phyloP scores from a whole-genome alignment of 169 alveolate genomes.

The Plasmodium relictum region DNA sequence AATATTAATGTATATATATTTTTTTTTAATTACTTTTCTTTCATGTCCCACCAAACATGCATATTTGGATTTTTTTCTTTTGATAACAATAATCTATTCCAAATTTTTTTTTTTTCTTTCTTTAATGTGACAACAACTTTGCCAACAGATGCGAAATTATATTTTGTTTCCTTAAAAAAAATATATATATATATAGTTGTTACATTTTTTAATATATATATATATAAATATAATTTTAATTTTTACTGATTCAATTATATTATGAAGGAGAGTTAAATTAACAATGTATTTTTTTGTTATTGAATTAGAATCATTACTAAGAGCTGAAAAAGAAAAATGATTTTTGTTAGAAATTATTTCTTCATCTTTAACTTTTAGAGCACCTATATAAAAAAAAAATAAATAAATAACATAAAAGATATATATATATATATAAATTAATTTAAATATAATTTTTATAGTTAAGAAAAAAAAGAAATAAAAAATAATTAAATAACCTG shows the following conservation, averaged over 20 bases:
- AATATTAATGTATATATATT: neutral
- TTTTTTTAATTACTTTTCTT: slow-evolving; percentile 88
- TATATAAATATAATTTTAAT: slow-evolving; percentile 9
- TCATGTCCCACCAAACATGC: slow-evolving; percentile 96
- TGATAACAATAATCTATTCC: slow-evolving; percentile 89
- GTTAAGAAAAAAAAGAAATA: neutral
- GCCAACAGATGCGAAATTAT: slow-evolving; percentile 92
- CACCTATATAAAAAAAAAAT: slow-evolving; percentile 80
- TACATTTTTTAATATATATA: slow-evolving; percentile 28
- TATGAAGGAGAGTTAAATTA: slow-evolving; percentile 84
- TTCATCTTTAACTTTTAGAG: slow-evolving; percentile 88
- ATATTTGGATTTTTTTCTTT: slow-evolving; percentile 89
- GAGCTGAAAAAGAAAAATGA: slow-evolving; percentile 85
- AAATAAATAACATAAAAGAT: neutral
- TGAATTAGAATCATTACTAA: slow-evolving; percentile 89
- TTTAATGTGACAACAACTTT: slow-evolving; percentile 88
- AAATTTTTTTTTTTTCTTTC: slow-evolving; percentile 85
- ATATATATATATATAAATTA: slow-evolving; percentile 1
- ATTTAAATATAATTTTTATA: neutral
- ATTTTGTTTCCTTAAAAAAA: slow-evolving; percentile 83
- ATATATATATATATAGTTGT: neutral
- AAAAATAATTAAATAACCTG: slow-evolving; percentile 83
- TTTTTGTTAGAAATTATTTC: slow-evolving; percentile 80
- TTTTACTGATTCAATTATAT: slow-evolving; percentile 80
- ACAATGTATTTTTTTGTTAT: slow-evolving; percentile 87